Evolutionary conservation across 768 basidiomycete species (phyloP), one percentile per base, ranked within the genome.

Genomic region (Mycena crocata): DNA sequence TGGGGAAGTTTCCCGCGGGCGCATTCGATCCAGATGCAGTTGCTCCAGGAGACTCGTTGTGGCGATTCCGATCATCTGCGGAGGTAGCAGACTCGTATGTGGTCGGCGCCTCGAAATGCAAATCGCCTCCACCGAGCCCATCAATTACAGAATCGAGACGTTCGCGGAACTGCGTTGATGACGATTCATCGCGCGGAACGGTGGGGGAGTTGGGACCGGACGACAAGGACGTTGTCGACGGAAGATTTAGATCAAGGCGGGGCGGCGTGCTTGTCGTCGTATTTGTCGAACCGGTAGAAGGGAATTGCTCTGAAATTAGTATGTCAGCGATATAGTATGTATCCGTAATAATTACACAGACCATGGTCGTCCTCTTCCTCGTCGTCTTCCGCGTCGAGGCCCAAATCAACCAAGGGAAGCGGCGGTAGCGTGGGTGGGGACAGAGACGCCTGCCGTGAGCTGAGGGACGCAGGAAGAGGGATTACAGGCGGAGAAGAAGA

Each of bases 101-200:
- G 23, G 40, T 64, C 1, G 67, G 67, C n/a, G 58, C 62, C 58
- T 69, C 62, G 77, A 45, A 77, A 77, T 48, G 72, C 51, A 44
- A 77, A 75, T 56, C 76, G 65, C 63, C 69, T 30, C 46, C 57
- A 23, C 69, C 65, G 26, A 82, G 63, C 15, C 76, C 71, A 48
- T 78, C 78, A 35, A 82, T 73, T 2, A 80, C 81, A 15, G 77
- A 75, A 60, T 78, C 73, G 23, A 82, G 72, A 32, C 77, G 76
- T 54, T 79, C 73, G 39, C 79, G 77, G 67, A 82, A 77, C 31
- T 70, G 69, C 2, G 65, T 35, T 17, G 64, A 34, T 21, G 64
- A 24, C 48, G 66, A 12, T 32, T 50, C 46, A 24, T 64, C 61
- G n/a, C 39, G 42, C 14, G 46, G 23, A 24, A 46, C 42, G 30